Conservation (phyloP, 2,329 filamentous ascomycete genomes). For the Hymenoscyphus linearis region DNA sequence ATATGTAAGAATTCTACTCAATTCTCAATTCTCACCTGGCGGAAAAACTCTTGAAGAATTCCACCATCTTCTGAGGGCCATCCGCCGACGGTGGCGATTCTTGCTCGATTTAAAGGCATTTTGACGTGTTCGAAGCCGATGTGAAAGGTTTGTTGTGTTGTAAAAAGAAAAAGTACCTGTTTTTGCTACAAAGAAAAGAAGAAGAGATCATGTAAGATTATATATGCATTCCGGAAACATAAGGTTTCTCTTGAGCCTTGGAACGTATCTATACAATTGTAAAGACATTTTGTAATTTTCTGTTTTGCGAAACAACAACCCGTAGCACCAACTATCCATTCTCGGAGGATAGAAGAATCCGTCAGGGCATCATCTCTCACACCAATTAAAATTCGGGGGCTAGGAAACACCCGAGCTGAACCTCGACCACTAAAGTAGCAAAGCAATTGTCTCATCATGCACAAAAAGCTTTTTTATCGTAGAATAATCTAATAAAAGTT, state of each 20-base stretch:
- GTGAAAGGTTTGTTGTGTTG: neutral
- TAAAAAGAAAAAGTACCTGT: neutral
- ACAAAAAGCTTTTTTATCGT: too few species aligned
- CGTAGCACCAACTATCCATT: neutral
- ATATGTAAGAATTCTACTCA: too few species aligned
- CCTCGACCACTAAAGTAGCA: too few species aligned
- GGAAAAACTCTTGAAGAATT: neutral
- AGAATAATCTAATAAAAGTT: too few species aligned
- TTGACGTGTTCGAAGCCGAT: neutral
- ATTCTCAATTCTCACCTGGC: neutral
- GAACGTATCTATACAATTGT: neutral
- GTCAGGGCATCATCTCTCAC: neutral
- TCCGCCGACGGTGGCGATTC: conserved; percentile 1
- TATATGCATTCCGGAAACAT: neutral
- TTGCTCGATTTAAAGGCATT: neutral
- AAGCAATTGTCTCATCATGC: too few species aligned
- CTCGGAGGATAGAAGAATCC: neutral
- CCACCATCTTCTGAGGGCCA: neutral
- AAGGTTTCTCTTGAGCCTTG: too few species aligned
- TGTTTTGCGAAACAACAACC: neutral
- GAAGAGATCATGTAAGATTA: neutral
- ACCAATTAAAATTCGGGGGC: neutral
- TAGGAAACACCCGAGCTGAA: neutral
- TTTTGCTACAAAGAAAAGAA: too few species aligned
- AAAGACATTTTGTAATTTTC: neutral